Evolutionary conservation across 2,329 filamentous ascomycete genomes (phyloP).

Genomic region (Incumbomyces delicatus): DNA sequence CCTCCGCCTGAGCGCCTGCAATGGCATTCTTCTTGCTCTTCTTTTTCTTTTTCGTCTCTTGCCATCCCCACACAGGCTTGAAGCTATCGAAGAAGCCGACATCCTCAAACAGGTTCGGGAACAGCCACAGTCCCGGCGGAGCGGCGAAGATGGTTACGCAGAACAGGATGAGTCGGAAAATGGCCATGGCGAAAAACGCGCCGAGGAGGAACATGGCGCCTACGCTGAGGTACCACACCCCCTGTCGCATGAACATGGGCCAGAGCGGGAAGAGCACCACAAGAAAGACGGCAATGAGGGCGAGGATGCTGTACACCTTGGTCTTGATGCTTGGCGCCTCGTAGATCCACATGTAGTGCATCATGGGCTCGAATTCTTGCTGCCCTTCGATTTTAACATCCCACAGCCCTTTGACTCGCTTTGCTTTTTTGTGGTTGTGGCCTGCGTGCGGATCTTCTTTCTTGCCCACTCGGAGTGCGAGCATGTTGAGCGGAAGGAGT

Average conservation of each 20-base stretch:
- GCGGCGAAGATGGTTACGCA: slow-evolving; percentile 77
- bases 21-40: slow-evolving; percentile 39
- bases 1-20: slow-evolving; percentile 18
- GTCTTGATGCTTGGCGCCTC: slow-evolving; percentile 90
- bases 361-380: slow-evolving; percentile 59
- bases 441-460: slow-evolving; percentile 61
- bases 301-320: slow-evolving; percentile 79
- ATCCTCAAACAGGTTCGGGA: slow-evolving; percentile 95
- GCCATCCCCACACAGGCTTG: slow-evolving; percentile 94
- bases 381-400: slow-evolving; percentile 92
- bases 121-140: slow-evolving; percentile 90
- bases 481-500: slow-evolving; percentile 83
- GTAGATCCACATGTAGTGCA: slow-evolving; percentile 96
- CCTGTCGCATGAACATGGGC: slow-evolving; percentile 81
- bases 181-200: slow-evolving; percentile 94
- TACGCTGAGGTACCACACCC: slow-evolving; percentile 96
- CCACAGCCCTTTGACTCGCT: slow-evolving; percentile 92
- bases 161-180: slow-evolving; percentile 92
- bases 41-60: slow-evolving; percentile 56
- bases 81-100: slow-evolving; percentile 98
- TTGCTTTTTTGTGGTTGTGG: slow-evolving; percentile 69
- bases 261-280: slow-evolving; percentile 93
- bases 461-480: slow-evolving; percentile 83
- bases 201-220: slow-evolving; percentile 81
- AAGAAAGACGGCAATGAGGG: slow-evolving; percentile 72